Evolutionary conservation across 2,329 filamentous ascomycete genomes (phyloP).

Genomic region (Penicillium capsulatum): DNA sequence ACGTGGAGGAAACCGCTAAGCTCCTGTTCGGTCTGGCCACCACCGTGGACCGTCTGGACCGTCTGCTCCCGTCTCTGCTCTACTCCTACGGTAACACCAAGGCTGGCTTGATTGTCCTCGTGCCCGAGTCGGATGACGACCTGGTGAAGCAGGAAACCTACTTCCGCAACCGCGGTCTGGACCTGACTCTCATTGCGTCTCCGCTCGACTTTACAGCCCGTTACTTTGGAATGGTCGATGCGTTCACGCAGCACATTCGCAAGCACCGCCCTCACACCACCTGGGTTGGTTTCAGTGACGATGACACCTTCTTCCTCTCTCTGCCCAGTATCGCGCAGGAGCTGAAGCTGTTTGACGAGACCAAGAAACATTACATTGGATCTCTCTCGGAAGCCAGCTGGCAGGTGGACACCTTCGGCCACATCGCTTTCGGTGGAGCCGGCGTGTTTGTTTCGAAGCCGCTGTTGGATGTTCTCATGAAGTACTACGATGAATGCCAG

Average conservation of each 20-base stretch:
- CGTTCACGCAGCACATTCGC: slow-evolving; percentile 38
- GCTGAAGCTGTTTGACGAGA: slow-evolving; percentile 38
- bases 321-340: slow-evolving; percentile 38
- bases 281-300: slow-evolving; percentile 44
- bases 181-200: slow-evolving; percentile 38
- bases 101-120: slow-evolving; percentile 39
- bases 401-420: slow-evolving; percentile 43
- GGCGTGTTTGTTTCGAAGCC: slow-evolving; percentile 43
- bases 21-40: slow-evolving; percentile 43
- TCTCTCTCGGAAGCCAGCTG: slow-evolving; percentile 42
- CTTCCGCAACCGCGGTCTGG: slow-evolving; percentile 41
- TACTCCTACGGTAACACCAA: slow-evolving; percentile 43
- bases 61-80: slow-evolving; percentile 38
- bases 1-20: slow-evolving; percentile 40
- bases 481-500: slow-evolving; percentile 42
- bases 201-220: slow-evolving; percentile 42
- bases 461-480: slow-evolving; percentile 36
- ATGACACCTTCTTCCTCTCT: slow-evolving; percentile 44
- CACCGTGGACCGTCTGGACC: slow-evolving; percentile 42
- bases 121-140: slow-evolving; percentile 40
- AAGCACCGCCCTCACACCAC: slow-evolving; percentile 38
- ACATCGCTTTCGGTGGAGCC: slow-evolving; percentile 44
- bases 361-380: slow-evolving; percentile 43
- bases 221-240: slow-evolving; percentile 43
- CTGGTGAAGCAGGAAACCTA: slow-evolving; percentile 38